Base-by-base conservation (phyloP, 176 grass and related monocot genomes). In the Phyllostachys edulis region DNA sequence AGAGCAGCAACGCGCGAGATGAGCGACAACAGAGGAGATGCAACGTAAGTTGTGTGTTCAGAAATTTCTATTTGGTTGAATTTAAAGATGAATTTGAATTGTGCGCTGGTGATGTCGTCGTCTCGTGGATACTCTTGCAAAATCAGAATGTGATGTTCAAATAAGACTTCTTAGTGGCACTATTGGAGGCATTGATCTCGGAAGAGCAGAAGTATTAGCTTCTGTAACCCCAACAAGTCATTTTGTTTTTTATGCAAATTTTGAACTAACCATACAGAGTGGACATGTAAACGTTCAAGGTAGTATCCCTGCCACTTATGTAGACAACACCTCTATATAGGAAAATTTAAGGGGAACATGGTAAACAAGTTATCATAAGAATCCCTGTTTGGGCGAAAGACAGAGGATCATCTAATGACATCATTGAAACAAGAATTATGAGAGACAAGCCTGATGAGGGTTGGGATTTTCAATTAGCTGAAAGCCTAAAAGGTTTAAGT, bases 241-340 rank as follows among this genome's bases (percentile, higher is more conserved):
- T 78, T 95, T 98, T 71, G 69, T 98, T 27, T 98, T 98, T 61
- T 90, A 91, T 93, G 93, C 92, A 55, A 98, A 98, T 75, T 93
- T 95, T 3, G 96, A 98, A 85, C 96, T 93, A 29, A 87, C 77
- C 17, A 82, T 90, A 84, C 92, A 95, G 82, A 95, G 96, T 91
- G 96, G 96, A 16, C 96, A 98, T 89, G 96, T 98, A 42, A 92
- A 98, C 67, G 90, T 98, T 80, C 90, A 94, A 89, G 96, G 96
- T 73, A 98, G 96, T 55, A 78, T 98, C 69, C 96, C 96, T 65
- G 93, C 95, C 67, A 92, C 89, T 75, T 98, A 93, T 50, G 88
- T 98, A 27, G 85, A 92, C 76, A 88, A 57, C 69, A 92, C 89
- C 76, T 93, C 80, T 14, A 82, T 71, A 65, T 93, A 98, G 59